A percentile compares a stretch with the other conserved stretches of the same genome.
These are phyloP conservation scores for Hanseniaspora valbyensis DNA, from an alignment of 805 yeast genomes.

Conservation along the genomic window DNA sequence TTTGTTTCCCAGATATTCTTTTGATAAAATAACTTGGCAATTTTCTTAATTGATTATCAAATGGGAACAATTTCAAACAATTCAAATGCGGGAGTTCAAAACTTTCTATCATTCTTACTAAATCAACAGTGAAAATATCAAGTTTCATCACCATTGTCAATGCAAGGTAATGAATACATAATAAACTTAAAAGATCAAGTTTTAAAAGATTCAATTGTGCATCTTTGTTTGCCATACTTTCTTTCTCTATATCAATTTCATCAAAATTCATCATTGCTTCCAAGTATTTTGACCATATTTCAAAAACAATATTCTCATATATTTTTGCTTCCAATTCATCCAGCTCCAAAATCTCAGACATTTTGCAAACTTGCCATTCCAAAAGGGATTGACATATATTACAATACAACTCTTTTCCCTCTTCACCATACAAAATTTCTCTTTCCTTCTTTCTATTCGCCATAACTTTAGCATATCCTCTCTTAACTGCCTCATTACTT, in stretches of 20 bases:
- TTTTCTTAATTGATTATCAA: neutral
- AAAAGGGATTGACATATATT: slow-evolving; percentile 43
- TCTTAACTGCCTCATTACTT: slow-evolving; percentile 21
- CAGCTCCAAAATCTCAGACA: slow-evolving; percentile 11
- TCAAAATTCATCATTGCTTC: slow-evolving; percentile 3
- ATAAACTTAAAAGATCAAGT: slow-evolving; percentile 16
- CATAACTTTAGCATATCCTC: slow-evolving; percentile 18
- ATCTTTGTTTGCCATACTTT: slow-evolving; percentile 1
- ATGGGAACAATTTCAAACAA: slow-evolving; percentile 6
- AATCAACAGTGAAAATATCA: slow-evolving; percentile 43
- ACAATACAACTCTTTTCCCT: slow-evolving; percentile 36
- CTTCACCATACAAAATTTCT: slow-evolving; percentile 36
- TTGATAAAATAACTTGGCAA: slow-evolving; percentile 9
- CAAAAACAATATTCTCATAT: slow-evolving; percentile 1
- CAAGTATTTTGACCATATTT: slow-evolving; percentile 3
- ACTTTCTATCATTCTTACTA: slow-evolving; percentile 24
- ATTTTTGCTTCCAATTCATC: neutral
- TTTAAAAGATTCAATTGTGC: slow-evolving; percentile 3
- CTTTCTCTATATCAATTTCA: no score
- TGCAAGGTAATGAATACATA: slow-evolving; percentile 41
- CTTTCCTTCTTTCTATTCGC: slow-evolving; percentile 14
- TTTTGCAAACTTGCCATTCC: slow-evolving; percentile 31
- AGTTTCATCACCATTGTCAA: slow-evolving; percentile 34
- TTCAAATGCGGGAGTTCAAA: slow-evolving; percentile 16
- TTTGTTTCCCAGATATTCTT: slow-evolving; percentile 14